Conservation (phyloP, 1,139 yeast species). For the Candida sp. region DNA sequence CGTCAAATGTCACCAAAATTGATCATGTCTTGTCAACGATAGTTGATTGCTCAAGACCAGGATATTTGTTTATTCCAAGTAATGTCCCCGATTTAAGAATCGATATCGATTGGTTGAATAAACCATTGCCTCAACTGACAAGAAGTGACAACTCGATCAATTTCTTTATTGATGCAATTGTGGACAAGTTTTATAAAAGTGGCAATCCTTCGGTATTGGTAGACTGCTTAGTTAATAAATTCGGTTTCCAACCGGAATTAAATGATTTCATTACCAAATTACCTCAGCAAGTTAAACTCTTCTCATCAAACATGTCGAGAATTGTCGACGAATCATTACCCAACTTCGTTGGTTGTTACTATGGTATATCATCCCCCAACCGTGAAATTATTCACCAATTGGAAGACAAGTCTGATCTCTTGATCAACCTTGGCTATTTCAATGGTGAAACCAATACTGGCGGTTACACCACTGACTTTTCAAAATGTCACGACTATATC, state of each 20-base stretch:
- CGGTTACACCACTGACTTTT: conserved; percentile 18
- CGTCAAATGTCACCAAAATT: conserved; percentile 39
- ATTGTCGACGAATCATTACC: conserved; percentile 59
- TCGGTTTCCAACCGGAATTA: conserved; percentile 37
- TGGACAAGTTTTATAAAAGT: conserved; percentile 50
- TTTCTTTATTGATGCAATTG: conserved; percentile 43
- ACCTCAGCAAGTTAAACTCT: conserved; percentile 26
- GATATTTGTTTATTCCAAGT: conserved; percentile 72
- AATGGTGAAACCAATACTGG: conserved; percentile 58
- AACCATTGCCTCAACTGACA: conserved; percentile 16
- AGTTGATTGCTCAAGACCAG: conserved; percentile 64
- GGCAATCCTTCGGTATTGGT: conserved; percentile 59
- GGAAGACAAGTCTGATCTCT: conserved; percentile 39
- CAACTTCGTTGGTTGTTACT: conserved; percentile 63
- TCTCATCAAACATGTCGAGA: conserved; percentile 43
- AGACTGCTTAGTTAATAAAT: conserved; percentile 66
- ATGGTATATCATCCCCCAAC: conserved; percentile 36
- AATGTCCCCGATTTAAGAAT: conserved; percentile 58
- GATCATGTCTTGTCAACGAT: conserved; percentile 63
- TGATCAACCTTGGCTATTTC: conserved; percentile 50
- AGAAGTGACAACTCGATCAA: conserved; percentile 21
- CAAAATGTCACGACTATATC: conserved; percentile 19
- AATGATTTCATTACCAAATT: conserved; percentile 41
- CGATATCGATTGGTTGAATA: conserved; percentile 26
- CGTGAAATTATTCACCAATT: conserved; percentile 21